Evolutionary conservation across 148 eudicot species (phyloP).

Genomic region (Polygonum maritimum): DNA sequence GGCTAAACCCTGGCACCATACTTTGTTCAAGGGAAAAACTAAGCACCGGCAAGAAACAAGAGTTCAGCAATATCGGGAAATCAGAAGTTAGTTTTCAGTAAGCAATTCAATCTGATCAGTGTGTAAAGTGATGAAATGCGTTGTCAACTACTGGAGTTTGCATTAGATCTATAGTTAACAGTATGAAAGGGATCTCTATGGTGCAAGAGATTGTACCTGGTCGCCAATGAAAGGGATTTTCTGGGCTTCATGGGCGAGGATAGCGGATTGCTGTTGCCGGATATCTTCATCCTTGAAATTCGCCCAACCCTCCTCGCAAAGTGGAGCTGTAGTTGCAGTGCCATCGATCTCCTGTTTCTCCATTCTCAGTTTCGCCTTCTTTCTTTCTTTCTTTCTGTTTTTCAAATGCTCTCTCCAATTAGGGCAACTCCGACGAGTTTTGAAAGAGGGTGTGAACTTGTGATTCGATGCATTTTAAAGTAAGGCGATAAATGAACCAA

Average conservation of each 20-base stretch:
- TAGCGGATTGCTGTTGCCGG: slow-evolving; percentile 79
- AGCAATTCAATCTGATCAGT: not conserved
- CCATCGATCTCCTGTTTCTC: slow-evolving; percentile 7
- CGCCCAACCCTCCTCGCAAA: slow-evolving; percentile 38
- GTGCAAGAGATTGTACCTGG: slow-evolving; percentile 31
- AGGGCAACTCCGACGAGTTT: not conserved
- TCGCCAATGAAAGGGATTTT: slow-evolving; percentile 67
- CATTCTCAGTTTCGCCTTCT: not conserved
- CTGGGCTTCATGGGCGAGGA: slow-evolving; percentile 55
- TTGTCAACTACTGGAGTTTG: not conserved
- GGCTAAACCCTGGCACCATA: not conserved
- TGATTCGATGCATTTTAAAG: too few relatives aligned
- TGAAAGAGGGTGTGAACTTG: not conserved
- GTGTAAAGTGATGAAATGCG: not conserved
- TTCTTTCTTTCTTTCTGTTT: not conserved
- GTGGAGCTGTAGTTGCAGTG: slow-evolving; percentile 5
- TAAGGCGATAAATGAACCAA: too few relatives aligned
- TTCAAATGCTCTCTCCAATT: not conserved
- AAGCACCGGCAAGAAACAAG: not conserved
- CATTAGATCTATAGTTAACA: not conserved
- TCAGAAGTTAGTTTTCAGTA: not conserved
- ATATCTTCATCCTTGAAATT: slow-evolving; percentile 61
- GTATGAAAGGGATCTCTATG: not conserved
- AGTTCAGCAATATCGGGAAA: not conserved
- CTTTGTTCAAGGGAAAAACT: not conserved